Percentiles rank a stretch among this genome's conserved stretches.
Evolutionary conservation across 2,329 filamentous ascomycete genomes (phyloP).

Genomic region (Aspergillus melleus): DNA sequence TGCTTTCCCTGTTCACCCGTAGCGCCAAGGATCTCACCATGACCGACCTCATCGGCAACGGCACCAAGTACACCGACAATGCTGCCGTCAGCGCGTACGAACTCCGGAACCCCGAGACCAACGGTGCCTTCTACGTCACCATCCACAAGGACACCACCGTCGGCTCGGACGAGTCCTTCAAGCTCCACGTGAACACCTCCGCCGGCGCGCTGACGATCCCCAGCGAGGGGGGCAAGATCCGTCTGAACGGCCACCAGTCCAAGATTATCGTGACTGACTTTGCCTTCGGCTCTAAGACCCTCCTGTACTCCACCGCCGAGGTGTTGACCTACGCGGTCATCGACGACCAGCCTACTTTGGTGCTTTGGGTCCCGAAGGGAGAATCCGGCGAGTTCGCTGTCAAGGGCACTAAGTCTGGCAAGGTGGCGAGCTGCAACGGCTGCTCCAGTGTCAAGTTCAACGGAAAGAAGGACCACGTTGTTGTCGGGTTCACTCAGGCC

Average conservation of each 20-base stretch:
- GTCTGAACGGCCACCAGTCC: constrained; percentile 61
- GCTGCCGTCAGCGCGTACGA: constrained; percentile 55
- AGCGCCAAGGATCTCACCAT: constrained; percentile 58
- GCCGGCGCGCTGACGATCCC: constrained; percentile 57
- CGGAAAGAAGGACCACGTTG: constrained; percentile 41
- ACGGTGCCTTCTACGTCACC: constrained; percentile 60
- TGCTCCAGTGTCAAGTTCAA: constrained; percentile 47
- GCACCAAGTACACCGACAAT: constrained; percentile 54
- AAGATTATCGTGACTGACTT: constrained; percentile 65
- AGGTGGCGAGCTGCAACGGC: constrained; percentile 40
- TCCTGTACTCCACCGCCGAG: constrained; percentile 59
- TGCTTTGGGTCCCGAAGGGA: constrained; percentile 56
- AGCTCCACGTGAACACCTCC: constrained; percentile 57
- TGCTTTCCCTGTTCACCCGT: constrained; percentile 60
- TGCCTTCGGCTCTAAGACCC: constrained; percentile 50
- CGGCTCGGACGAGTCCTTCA: constrained; percentile 53
- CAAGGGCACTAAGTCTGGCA: constrained; percentile 40
- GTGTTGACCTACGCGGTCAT: constrained; percentile 54
- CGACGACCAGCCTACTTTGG: constrained; percentile 48
- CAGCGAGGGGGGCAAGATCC: constrained; percentile 45
- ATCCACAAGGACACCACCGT: constrained; percentile 57
- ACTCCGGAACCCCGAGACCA: constrained; percentile 59
- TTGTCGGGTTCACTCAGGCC: constrained; percentile 51
- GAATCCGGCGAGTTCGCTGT: constrained; percentile 58
- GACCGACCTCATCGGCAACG: constrained; percentile 52